A percentile compares a stretch with the other conserved stretches of the same genome.
These are phyloP conservation scores for Myriosclerotinia duriaeana DNA, from an alignment of 2,329 filamentous ascomycete genomes.

Conservation along the genomic window DNA sequence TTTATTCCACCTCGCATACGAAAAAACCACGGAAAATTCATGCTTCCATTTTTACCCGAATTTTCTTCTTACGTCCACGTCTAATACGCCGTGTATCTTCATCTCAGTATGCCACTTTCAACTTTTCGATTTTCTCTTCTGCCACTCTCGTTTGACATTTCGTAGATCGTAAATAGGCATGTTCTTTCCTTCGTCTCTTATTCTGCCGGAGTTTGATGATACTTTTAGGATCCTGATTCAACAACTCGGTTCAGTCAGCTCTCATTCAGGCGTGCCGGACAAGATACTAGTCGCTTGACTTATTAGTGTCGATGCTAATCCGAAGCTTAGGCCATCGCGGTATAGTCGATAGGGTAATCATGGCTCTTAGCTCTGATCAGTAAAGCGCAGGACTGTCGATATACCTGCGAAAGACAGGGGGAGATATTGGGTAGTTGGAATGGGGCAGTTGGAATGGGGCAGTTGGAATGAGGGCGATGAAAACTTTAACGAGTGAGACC, in stretches of 20 bases:
- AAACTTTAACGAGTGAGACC: neutral
- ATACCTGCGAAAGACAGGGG: neutral
- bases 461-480: neutral
- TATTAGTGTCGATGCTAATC: neutral
- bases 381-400: neutral
- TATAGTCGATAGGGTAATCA: neutral
- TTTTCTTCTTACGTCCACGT: no score
- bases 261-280: neutral
- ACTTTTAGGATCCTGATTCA: neutral
- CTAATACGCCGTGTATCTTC: no score
- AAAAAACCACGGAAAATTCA: neutral
- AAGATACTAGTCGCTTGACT: neutral
- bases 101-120: no score
- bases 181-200: no score
- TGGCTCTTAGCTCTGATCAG: neutral
- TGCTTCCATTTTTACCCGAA: neutral
- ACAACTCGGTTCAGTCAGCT: neutral
- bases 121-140: no score
- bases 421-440: neutral
- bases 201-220: neutral
- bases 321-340: neutral
- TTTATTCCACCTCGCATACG: neutral
- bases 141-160: no score
- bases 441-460: no score
- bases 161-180: no score